Evolutionary conservation across 768 basidiomycete genomes (phyloP).

Genomic region (Aureoboletus auriporus): DNA sequence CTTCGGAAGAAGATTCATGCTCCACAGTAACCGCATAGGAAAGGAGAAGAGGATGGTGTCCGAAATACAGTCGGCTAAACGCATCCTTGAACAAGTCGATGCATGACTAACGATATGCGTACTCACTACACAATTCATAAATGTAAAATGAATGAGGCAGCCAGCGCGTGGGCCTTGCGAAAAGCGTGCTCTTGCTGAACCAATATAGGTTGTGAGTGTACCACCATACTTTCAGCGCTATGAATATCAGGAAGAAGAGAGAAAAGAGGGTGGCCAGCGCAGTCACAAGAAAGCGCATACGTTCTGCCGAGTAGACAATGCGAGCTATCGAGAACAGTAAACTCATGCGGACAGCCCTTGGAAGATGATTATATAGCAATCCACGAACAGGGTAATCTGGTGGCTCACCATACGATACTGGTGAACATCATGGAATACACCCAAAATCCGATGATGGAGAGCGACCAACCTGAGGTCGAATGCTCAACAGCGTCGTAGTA

Average conservation of each 20-base stretch:
- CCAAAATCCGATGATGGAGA: constrained; percentile 13
- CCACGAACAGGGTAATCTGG: neutral
- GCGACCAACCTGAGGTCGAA: neutral
- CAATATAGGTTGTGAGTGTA: constrained; percentile 4
- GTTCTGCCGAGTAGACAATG: constrained; percentile 10
- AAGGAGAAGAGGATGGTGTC: constrained; percentile 14
- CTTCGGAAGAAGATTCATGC: constrained; percentile 9
- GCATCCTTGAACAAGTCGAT: neutral
- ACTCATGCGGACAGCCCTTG: constrained; percentile 22
- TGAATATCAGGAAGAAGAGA: constrained; percentile 4
- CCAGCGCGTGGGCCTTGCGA: neutral
- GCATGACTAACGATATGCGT: neutral
- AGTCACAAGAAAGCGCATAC: constrained; percentile 6
- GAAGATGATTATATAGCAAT: neutral
- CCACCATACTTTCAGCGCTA: constrained; percentile 12
- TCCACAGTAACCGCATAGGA: constrained; percentile 8
- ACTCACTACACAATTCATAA: constrained; percentile 17
- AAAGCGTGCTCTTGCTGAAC: neutral
- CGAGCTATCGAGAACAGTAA: constrained; percentile 19
- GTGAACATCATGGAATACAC: constrained; percentile 1
- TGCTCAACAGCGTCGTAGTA: neutral
- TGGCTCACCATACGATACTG: constrained; percentile 15
- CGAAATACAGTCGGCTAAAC: constrained; percentile 21
- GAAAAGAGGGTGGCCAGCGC: constrained; percentile 7
- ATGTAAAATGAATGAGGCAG: constrained; percentile 5